Conservation (phyloP, 768 basidiomycete species). For the Russula olivacea region DNA sequence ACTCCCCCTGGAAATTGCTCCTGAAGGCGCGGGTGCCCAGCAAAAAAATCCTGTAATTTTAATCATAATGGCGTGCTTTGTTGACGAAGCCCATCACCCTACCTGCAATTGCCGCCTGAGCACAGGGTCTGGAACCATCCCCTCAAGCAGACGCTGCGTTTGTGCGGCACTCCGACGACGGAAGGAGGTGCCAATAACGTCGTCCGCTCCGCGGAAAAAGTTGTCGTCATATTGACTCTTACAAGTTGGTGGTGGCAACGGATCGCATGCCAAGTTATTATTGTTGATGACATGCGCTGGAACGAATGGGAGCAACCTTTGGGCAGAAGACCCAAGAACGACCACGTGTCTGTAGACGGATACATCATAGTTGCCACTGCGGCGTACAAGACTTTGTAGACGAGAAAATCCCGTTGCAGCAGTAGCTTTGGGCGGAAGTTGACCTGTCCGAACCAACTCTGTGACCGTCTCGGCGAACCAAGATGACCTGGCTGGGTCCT, state of each 20-base stretch:
- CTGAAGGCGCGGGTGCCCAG: slow-evolving; percentile 49
- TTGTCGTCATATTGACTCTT: slow-evolving; percentile 57
- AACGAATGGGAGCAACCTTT: slow-evolving; percentile 64
- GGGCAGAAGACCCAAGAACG: slow-evolving; percentile 61
- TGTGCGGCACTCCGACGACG: slow-evolving; percentile 39
- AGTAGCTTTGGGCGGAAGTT: slow-evolving; percentile 33
- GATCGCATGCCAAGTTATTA: slow-evolving; percentile 73
- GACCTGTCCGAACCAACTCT: slow-evolving; percentile 35
- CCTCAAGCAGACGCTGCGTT: slow-evolving; percentile 50
- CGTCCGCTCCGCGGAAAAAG: slow-evolving; percentile 70
- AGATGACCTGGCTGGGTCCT: slow-evolving; percentile 49
- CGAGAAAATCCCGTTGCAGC: slow-evolving; percentile 33
- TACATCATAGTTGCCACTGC: slow-evolving; percentile 36
- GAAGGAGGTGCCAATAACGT: slow-evolving; percentile 36
- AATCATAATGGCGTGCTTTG: neutral
- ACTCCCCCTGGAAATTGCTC: slow-evolving; percentile 59
- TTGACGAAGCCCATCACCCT: neutral
- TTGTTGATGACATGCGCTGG: slow-evolving; percentile 48
- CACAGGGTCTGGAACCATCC: slow-evolving; percentile 51
- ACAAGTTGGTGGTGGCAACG: slow-evolving; percentile 65
- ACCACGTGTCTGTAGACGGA: slow-evolving; percentile 71
- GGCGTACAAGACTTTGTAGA: slow-evolving; percentile 36
- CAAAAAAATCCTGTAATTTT: slow-evolving; percentile 42
- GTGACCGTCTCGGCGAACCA: slow-evolving; percentile 68
- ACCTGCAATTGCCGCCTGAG: slow-evolving; percentile 56